Evolutionary conservation across 306 rosid species (phyloP).

Genomic region (Rubus idaeus): DNA sequence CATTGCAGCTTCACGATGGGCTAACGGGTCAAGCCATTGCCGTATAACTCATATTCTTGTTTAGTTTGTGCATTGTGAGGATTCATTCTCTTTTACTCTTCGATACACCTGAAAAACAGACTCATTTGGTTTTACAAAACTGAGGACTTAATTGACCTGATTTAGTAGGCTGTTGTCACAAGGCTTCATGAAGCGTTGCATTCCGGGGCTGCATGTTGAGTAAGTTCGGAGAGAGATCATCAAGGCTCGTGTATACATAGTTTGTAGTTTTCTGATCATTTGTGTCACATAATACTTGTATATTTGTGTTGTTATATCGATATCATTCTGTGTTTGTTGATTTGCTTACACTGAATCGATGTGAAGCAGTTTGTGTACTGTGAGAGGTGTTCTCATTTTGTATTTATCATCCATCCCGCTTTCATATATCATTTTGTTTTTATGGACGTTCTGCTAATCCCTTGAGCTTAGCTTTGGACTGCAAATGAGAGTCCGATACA

Average conservation of each 20-base stretch:
- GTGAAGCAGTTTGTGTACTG: constrained; percentile 13
- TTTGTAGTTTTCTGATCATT: background rate
- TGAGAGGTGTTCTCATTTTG: constrained; percentile 13
- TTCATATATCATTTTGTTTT: background rate
- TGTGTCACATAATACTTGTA: constrained; percentile 40
- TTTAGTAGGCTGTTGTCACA: constrained; percentile 8
- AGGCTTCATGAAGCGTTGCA: constrained; percentile 6
- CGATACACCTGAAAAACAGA: constrained; percentile 27
- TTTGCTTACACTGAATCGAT: constrained; percentile 21
- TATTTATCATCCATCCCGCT: constrained; percentile 8
- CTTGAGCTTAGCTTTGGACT: background rate
- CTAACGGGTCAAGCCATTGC: constrained; percentile 78
- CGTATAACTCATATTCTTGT: constrained; percentile 51
- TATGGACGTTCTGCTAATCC: background rate
- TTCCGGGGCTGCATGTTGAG: background rate
- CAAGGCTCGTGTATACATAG: constrained; percentile 18
- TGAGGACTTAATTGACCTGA: constrained; percentile 13
- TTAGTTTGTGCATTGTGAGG: constrained; percentile 36
- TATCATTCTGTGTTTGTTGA: constrained; percentile 43
- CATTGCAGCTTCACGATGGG: constrained; percentile 90
- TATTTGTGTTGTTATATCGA: constrained; percentile 39
- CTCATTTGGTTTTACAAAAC: background rate
- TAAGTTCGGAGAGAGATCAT: background rate
- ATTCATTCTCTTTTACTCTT: constrained; percentile 28
- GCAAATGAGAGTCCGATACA: no score